Evolutionary conservation across 1,284 basidiomycete genomes (phyloP), one percentile per base, ranked within the genome.

Genomic region (Inonotus hispidus): DNA sequence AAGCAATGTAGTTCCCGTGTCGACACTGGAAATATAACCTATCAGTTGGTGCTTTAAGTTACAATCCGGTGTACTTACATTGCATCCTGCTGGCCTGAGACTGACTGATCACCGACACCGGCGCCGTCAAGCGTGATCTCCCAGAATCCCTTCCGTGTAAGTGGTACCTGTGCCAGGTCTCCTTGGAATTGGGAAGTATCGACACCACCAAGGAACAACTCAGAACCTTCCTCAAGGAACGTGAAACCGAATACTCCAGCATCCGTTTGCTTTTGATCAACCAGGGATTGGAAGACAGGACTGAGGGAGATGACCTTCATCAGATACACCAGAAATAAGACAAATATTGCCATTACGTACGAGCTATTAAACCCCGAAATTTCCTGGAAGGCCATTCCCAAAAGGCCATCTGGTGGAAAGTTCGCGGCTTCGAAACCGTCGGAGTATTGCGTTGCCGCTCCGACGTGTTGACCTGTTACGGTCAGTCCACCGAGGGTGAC

Each of bases 131-230:
- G 41, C 0, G 53, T 38, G 21, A 72, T 67, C 57, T 69, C 64
- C 75, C 75, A 75, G 59, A 61, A 76, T 6, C 67, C 70, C 11
- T 25, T 32, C 32, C 60, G 58, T 3, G 62, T 60, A 37, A 63
- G 56, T 38, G 53, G 55, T n/a, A 35, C 49, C 58, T 62, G 60
- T 10, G 50, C 56, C n/a, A 61, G 37, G 19, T 29, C 37, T 29
- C 61, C 56, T 25, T 21, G 37, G 55, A 54, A 63, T 39, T 60
- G 57, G 49, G 45, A 55, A 7, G 39, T 58, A 66, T 82, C 73
- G 10, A 72, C 70, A 0, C 80, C 80, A 47, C 83, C 83, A 61
- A 85, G 75, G 71, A 71, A 80, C 27, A 85, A 76, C 68, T 79
- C 75, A 3, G 80, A 80, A 63, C 77, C 80, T 23, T 70, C 69